Evolutionary conservation across 805 yeast species (phyloP).

Genomic region (Spencermartinsiella europaea): DNA sequence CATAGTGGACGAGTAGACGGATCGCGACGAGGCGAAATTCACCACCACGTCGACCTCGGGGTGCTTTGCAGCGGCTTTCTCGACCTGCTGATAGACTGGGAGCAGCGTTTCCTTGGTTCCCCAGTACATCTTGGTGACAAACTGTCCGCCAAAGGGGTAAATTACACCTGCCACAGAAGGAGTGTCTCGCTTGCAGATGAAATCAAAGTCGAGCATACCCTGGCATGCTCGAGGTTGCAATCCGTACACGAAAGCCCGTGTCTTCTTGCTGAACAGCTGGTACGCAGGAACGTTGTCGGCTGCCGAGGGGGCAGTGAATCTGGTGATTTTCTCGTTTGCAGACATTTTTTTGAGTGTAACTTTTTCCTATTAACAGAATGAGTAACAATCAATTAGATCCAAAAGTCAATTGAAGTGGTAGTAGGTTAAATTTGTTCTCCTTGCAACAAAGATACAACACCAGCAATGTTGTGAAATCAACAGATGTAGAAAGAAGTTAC

Average conservation of each 20-base stretch:
- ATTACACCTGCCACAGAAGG: slow-evolving; percentile 46
- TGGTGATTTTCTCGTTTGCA: slow-evolving; percentile 22
- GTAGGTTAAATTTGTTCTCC: too few relatives aligned
- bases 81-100: slow-evolving; percentile 42
- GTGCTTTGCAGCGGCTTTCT: slow-evolving; percentile 38
- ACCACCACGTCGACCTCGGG: slow-evolving; percentile 46
- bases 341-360: slow-evolving; percentile 10
- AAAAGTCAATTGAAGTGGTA: too few relatives aligned
- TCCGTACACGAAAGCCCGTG: slow-evolving; percentile 42
- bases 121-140: slow-evolving; percentile 44
- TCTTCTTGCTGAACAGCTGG: slow-evolving; percentile 39
- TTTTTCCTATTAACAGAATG: not conserved
- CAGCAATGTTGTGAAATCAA: not conserved
- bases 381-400: not conserved
- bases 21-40: slow-evolving; percentile 43
- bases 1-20: slow-evolving; percentile 44
- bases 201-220: slow-evolving; percentile 46
- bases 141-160: slow-evolving; percentile 44
- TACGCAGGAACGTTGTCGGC: slow-evolving; percentile 16
- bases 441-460: not conserved
- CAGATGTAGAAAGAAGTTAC: not conserved
- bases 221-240: slow-evolving; percentile 45
- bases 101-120: slow-evolving; percentile 43
- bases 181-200: slow-evolving; percentile 40
- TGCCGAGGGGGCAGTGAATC: slow-evolving; percentile 6